Base-by-base conservation (phyloP, 768 basidiomycete genomes). In the Tylopilus subfusipes region DNA sequence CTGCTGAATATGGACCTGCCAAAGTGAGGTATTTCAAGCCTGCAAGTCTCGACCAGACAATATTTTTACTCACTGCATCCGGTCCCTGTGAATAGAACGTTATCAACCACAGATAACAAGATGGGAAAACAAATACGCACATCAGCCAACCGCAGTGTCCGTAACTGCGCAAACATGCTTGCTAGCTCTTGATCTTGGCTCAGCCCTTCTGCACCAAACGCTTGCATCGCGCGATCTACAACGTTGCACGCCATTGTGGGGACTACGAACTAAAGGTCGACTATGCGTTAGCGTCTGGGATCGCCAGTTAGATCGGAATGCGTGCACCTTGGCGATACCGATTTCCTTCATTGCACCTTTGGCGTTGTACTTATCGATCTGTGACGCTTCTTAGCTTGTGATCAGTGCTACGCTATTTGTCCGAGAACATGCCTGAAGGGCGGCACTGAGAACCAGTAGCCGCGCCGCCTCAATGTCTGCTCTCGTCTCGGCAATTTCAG, bases 321-420 rank as follows among this genome's bases (percentile, higher is more conserved):
- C 55, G 13, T 73, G 39, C 57, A 90, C 96, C 80, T 99, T 99
- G 42, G 97, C 93, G 55, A 98, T 91, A 22, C 93, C 95, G 63
- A 99, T 98, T 71, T 98, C 97, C 72, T 97, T 96, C 68, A 98
- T 65, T 0, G 97, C 97, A 29, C 92, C 94, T 70, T 98, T 99
- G 2, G 97, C 91, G 58, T 88, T 83, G 63, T 83, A 77, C 57
- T 85, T 88, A 74, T 99, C 97, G 59, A 98, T 93, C 88, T 94
- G 61, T 33, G 24, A 46, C 14, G 12, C n/a, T 22, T 10, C 19
- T 65, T 25, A 65, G 59, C 24, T 16, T 10, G 9, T 27, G 31
- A 21, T n/a, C 19, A 3, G 24, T 9, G 19, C 18, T 14, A 46
- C 22, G 14, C 42, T 16, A 14, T 47, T 38, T 25, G 29, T 25